These are phyloP conservation scores for Kwoniella mangroviensis DNA, from an alignment of 768 basidiomycete species.

Conservation along the genomic window DNA sequence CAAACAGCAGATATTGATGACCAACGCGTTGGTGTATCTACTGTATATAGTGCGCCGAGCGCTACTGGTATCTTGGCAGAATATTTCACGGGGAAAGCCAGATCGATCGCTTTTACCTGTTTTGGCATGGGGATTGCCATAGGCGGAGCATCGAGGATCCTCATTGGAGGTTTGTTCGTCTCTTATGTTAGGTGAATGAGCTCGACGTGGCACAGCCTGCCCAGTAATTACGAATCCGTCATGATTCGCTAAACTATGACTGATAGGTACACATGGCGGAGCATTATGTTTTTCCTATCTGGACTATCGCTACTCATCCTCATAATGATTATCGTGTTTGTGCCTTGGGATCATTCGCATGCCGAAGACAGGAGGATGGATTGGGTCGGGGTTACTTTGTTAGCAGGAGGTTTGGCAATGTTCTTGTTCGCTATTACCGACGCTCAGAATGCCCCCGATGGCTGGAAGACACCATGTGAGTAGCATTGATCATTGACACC, in stretches of 20 bases:
- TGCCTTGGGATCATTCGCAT: not conserved
- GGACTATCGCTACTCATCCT: not conserved
- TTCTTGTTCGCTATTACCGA: not conserved
- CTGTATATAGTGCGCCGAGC: constrained; percentile 26
- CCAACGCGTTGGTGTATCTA: not conserved
- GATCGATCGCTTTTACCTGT: constrained; percentile 78
- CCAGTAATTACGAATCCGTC: too few relatives aligned
- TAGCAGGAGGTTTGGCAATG: not conserved
- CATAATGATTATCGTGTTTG: not conserved
- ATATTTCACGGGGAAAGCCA: constrained; percentile 71
- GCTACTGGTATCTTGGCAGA: constrained; percentile 77
- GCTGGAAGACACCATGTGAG: not conserved
- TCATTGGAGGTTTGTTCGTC: constrained; percentile 74
- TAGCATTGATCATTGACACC: not conserved
- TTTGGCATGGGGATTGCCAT: constrained; percentile 84
- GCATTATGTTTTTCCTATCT: not conserved
- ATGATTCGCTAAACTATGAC: not conserved
- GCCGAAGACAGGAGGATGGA: not conserved
- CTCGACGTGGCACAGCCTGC: too few relatives aligned
- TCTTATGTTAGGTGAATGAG: constrained; percentile 61
- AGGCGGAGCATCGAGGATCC: constrained; percentile 72
- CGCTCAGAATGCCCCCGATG: not conserved
- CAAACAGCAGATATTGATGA: too few relatives aligned
- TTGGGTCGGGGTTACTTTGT: not conserved
- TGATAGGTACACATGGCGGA: not conserved